Evolutionary conservation across 805 yeast species (phyloP).

Genomic region (Kuraishia cidri): DNA sequence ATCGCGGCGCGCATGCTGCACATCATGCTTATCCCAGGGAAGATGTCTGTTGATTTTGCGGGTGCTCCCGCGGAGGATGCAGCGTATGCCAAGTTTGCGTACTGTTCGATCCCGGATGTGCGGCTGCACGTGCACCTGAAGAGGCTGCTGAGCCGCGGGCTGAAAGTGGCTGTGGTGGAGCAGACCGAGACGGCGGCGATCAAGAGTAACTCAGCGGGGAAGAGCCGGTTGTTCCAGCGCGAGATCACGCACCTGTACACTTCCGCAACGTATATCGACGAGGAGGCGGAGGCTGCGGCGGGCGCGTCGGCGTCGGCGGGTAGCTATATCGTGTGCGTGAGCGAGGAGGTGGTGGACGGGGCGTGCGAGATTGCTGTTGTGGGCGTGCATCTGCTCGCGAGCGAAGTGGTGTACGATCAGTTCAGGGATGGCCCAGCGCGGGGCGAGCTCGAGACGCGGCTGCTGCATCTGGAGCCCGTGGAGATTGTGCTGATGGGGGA

Average conservation of each 20-base stretch:
- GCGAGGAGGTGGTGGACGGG: slow-evolving; percentile 13
- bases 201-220: slow-evolving; percentile 43
- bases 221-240: slow-evolving; percentile 55
- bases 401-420: slow-evolving; percentile 64
- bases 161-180: slow-evolving; percentile 80
- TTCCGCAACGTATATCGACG: slow-evolving; percentile 75
- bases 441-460: slow-evolving; percentile 64
- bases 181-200: slow-evolving; percentile 78
- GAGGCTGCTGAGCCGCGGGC: slow-evolving; percentile 60
- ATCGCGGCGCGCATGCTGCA: slow-evolving; percentile 57
- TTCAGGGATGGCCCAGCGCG: slow-evolving; percentile 53
- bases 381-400: slow-evolving; percentile 65
- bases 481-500: slow-evolving; percentile 51
- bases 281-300: slow-evolving; percentile 21
- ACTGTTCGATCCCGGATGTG: slow-evolving; percentile 77
- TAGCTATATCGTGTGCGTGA: slow-evolving; percentile 37
- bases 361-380: slow-evolving; percentile 31
- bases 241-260: slow-evolving; percentile 68
- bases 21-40: slow-evolving; percentile 68
- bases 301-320: slow-evolving; percentile 19
- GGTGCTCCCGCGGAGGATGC: slow-evolving; percentile 31
- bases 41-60: slow-evolving; percentile 39
- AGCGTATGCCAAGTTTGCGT: slow-evolving; percentile 54
- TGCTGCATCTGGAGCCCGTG: slow-evolving; percentile 66
- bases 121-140: slow-evolving; percentile 71